phyloP scores from a whole-genome alignment of 1,139 yeast species.

The Geotrichum macrosporum region DNA sequence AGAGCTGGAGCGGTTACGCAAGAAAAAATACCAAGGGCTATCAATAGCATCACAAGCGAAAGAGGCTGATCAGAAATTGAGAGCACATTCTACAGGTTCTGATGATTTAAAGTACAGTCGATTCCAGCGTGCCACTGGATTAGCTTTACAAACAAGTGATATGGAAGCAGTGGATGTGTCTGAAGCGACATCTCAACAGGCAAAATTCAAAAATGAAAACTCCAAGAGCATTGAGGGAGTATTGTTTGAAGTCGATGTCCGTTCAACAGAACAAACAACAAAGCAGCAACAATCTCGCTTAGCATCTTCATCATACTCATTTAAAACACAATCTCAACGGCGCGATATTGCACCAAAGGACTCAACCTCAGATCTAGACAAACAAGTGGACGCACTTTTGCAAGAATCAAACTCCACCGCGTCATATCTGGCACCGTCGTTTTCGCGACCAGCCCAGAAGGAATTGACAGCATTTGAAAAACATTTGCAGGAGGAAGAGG shows the following conservation, averaged over 20 bases:
- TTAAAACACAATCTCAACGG: not conserved
- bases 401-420: conserved; percentile 6
- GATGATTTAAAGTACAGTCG: not conserved
- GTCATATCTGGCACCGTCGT: conserved; percentile 5
- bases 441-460: conserved; percentile 1
- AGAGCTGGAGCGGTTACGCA: conserved; percentile 2
- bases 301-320: not conserved
- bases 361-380: not conserved
- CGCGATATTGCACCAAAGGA: not conserved
- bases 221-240: not conserved
- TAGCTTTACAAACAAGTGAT: not conserved
- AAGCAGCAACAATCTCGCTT: not conserved
- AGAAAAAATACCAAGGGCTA: conserved; percentile 3
- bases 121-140: not conserved
- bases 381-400: conserved; percentile 1
- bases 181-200: not conserved
- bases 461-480: not conserved
- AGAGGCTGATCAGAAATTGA: not conserved
- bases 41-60: not conserved
- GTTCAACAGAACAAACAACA: not conserved
- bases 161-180: not conserved
- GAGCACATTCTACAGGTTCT: not conserved
- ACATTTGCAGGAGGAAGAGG: conserved; percentile 5
- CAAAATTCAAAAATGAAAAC: too few species aligned
- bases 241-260: not conserved